Evolutionary conservation across 1,284 basidiomycete genomes (phyloP).

Genomic region (Trichosporon coremiiforme): DNA sequence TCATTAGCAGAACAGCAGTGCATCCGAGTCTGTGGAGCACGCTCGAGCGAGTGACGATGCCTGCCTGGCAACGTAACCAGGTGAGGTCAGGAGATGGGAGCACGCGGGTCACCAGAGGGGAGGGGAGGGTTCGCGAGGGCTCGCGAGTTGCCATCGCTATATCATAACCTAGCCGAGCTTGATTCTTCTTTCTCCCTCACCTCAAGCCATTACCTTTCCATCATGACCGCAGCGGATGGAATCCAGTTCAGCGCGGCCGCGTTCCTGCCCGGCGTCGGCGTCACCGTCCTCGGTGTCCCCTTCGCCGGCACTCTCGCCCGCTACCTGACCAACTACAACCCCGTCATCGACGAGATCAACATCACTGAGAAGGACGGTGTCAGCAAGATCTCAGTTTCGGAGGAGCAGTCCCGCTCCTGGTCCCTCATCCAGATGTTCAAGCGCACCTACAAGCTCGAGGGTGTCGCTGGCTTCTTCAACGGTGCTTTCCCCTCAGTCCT

Average conservation of each 20-base stretch:
- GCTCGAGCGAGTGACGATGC: not conserved
- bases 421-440: constrained; percentile 8
- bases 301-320: constrained; percentile 13
- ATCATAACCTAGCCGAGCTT: not conserved
- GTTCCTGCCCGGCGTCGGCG: constrained; percentile 14
- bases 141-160: not conserved
- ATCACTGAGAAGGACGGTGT: constrained; percentile 11
- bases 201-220: constrained; percentile 1
- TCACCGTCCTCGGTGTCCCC: constrained; percentile 13
- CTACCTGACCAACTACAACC: constrained; percentile 18
- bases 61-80: not conserved
- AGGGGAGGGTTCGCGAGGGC: constrained; percentile 1
- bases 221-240: constrained; percentile 16
- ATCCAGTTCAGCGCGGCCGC: constrained; percentile 17
- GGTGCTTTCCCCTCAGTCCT: constrained; percentile 11
- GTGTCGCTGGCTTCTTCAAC: constrained; percentile 14
- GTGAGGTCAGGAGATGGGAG: not conserved
- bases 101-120: too few species aligned
- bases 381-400: constrained; percentile 7
- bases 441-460: constrained; percentile 13
- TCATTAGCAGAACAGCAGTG: not conserved
- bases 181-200: not conserved
- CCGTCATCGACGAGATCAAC: constrained; percentile 16
- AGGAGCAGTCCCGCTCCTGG: constrained; percentile 14
- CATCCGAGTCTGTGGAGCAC: constrained; percentile 7